A percentile compares a stretch with the other conserved stretches of the same genome.
Evolutionary conservation across 768 basidiomycete species (phyloP).

Genomic region (Porphyrellus cyaneotinctus): DNA sequence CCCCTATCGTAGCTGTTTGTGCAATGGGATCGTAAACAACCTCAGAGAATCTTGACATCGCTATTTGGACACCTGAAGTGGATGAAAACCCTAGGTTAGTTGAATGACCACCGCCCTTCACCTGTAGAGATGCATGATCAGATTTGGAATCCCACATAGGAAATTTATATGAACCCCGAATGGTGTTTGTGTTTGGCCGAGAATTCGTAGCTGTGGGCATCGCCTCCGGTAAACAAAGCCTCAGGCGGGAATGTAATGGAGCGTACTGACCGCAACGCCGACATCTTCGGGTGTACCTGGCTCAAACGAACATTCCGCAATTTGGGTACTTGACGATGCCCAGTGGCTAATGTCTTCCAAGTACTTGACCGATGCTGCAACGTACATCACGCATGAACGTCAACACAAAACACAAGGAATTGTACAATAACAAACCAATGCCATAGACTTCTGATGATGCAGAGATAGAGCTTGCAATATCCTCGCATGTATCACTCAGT

Average conservation of each 20-base stretch:
- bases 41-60: slow-evolving; percentile 47
- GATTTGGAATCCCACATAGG: neutral
- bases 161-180: slow-evolving; percentile 20
- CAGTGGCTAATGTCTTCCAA: slow-evolving; percentile 45
- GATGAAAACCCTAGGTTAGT: slow-evolving; percentile 56
- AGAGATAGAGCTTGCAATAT: slow-evolving; percentile 3
- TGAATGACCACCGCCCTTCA: slow-evolving; percentile 60
- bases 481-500: neutral
- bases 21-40: slow-evolving; percentile 35
- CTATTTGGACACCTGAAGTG: slow-evolving; percentile 53
- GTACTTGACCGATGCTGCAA: slow-evolving; percentile 32
- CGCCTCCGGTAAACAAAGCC: neutral
- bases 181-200: slow-evolving; percentile 41
- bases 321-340: slow-evolving; percentile 46
- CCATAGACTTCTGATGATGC: slow-evolving; percentile 1
- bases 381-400: slow-evolving; percentile 13
- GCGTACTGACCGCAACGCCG: slow-evolving; percentile 38
- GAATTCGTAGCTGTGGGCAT: slow-evolving; percentile 7
- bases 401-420: neutral
- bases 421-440: neutral
- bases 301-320: slow-evolving; percentile 52
- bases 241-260: no score
- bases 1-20: slow-evolving; percentile 38
- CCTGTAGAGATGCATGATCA: slow-evolving; percentile 27
- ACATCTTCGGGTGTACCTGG: slow-evolving; percentile 53